Evolutionary conservation across 257 asterid genomes (phyloP).

Genomic region (Anisodus acutangulus): DNA sequence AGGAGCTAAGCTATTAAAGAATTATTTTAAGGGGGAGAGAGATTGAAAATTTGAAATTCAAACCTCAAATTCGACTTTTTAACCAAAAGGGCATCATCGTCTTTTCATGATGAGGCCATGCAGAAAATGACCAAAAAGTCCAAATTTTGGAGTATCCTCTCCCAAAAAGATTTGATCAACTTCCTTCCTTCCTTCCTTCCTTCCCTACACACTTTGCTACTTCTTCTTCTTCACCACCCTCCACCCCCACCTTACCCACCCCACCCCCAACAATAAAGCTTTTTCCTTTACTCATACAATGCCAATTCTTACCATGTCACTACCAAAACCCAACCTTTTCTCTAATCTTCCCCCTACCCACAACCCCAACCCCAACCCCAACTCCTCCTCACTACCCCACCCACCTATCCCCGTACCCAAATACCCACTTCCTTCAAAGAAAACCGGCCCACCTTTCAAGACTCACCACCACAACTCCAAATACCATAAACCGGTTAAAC

Average conservation of each 20-base stretch:
- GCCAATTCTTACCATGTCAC: constrained; percentile 67
- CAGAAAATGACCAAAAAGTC: too few species aligned
- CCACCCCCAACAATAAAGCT: background rate
- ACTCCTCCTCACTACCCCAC: constrained; percentile 41
- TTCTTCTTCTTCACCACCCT: background rate
- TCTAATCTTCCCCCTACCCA: constrained; percentile 49
- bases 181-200: too few species aligned
- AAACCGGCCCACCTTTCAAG: constrained; percentile 58
- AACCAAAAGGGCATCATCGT: too few species aligned
- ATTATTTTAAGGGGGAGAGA: too few species aligned
- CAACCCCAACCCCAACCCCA: constrained; percentile 51
- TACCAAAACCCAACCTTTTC: constrained; percentile 67
- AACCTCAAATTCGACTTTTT: too few species aligned
- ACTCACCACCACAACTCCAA: constrained; percentile 65
- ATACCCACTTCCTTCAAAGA: constrained; percentile 54
- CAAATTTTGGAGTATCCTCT: too few species aligned
- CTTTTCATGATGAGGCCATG: too few species aligned
- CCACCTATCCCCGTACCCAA: constrained; percentile 71
- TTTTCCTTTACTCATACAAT: constrained; percentile 31
- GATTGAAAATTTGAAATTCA: too few species aligned
- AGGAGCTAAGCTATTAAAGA: too few species aligned
- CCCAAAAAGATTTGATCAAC: too few species aligned
- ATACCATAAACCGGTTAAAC: constrained; percentile 79
- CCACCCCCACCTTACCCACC: background rate
- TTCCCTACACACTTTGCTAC: background rate